Conservation (phyloP, 129 eudicot species). For the Sambucus nigra region DNA sequence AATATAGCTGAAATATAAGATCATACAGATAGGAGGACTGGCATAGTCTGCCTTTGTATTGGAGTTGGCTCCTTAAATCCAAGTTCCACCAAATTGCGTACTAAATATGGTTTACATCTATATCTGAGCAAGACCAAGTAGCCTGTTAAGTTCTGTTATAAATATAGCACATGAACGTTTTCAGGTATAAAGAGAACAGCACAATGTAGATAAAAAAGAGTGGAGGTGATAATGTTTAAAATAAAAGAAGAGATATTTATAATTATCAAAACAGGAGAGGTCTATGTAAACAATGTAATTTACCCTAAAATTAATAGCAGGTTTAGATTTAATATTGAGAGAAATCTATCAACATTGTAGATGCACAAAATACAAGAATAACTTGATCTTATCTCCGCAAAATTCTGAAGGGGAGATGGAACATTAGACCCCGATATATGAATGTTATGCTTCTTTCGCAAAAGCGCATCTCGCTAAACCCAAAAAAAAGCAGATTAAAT, state of each 20-base stretch:
- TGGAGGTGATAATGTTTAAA: too few relatives aligned
- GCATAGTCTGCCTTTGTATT: constrained; percentile 97
- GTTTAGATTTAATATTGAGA: too few relatives aligned
- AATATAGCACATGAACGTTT: neutral
- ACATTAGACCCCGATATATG: constrained; percentile 73
- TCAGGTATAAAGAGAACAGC: neutral
- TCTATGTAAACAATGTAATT: too few relatives aligned
- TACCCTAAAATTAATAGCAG: too few relatives aligned
- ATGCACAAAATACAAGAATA: constrained; percentile 13
- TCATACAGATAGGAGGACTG: constrained; percentile 92
- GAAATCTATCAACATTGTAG: neutral
- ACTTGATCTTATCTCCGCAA: constrained; percentile 68
- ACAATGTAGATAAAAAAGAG: neutral
- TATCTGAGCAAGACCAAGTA: constrained; percentile 32
- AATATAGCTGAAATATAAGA: constrained; percentile 22
- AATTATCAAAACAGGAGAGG: too few relatives aligned
- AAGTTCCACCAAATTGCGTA: constrained; percentile 71
- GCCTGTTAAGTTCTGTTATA: neutral
- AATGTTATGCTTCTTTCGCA: constrained; percentile 66
- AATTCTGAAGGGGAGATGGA: constrained; percentile 78
- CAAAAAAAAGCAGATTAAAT: constrained; percentile 5
- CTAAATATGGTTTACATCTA: constrained; percentile 52
- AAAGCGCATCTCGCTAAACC: constrained; percentile 60
- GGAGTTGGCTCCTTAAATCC: constrained; percentile 91
- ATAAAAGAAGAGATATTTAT: too few relatives aligned